Percentiles rank a stretch among this genome's conserved stretches.
These are phyloP conservation scores for Agaricales sp. DNA, from an alignment of 1,284 basidiomycete species.

Conservation along the genomic window DNA sequence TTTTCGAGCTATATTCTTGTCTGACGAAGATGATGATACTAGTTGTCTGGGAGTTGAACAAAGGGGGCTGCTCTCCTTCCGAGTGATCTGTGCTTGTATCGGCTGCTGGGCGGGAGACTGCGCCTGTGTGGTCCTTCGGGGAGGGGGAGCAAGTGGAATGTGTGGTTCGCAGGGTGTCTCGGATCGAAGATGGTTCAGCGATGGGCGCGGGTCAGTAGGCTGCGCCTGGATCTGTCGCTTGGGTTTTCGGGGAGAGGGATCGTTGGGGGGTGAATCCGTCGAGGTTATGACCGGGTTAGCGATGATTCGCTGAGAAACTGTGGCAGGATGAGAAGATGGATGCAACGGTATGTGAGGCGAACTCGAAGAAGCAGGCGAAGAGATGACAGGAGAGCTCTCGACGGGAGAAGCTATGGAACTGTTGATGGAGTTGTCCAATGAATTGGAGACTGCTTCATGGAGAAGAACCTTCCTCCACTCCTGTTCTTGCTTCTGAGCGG, in stretches of 20 bases:
- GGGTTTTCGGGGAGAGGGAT: background rate
- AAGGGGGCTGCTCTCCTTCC: constrained; percentile 42
- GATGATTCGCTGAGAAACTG: constrained; percentile 26
- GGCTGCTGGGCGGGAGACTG: too few relatives aligned
- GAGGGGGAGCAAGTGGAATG: constrained; percentile 52
- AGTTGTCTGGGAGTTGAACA: constrained; percentile 7
- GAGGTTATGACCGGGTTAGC: constrained; percentile 19
- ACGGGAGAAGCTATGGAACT: constrained; percentile 23
- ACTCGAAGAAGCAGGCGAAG: constrained; percentile 19
- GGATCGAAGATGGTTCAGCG: constrained; percentile 35
- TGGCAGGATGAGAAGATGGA: constrained; percentile 20
- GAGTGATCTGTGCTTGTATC: constrained; percentile 38
- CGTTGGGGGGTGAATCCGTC: constrained; percentile 12
- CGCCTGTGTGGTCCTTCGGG: constrained; percentile 44
- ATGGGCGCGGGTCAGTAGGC: constrained; percentile 19
- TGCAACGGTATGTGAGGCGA: constrained; percentile 15
- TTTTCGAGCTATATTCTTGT: background rate
- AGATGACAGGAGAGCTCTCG: constrained; percentile 13
- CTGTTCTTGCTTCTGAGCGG: constrained; percentile 45
- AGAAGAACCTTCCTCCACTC: constrained; percentile 64
- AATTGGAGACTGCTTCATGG: constrained; percentile 64
- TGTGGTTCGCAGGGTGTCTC: constrained; percentile 44
- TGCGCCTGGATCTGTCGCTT: constrained; percentile 8
- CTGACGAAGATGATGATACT: background rate
- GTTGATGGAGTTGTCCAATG: constrained; percentile 44